Base-by-base conservation (phyloP, 345 rosid species). In the Pistacia integerrima region DNA sequence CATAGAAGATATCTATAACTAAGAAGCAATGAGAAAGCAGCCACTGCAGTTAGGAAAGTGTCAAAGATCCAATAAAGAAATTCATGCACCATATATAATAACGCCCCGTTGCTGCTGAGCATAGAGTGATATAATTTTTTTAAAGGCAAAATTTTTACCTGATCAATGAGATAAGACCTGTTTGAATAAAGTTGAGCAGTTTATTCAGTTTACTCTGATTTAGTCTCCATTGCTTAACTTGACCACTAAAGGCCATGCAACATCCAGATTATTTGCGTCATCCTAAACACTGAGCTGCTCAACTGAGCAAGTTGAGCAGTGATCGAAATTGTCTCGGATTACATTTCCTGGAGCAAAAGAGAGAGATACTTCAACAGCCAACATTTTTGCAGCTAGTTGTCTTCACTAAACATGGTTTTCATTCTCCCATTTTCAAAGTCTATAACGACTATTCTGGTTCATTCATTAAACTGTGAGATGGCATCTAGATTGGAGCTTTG, bases 91-190 rank as follows among this genome's bases (percentile, higher is more conserved):
- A 65, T 25, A 41, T 33, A 46, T 30, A 55, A 17, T 8, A 70
- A 18, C 70, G 63, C 54, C 35, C 54, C 30, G 41, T 25, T 14
- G 11, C 20, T 51, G 30, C n/a, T 51, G 48, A 25, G 33, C 58
- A 52, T 33, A 22, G 44, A 72, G 36, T 20, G 49, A 36, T 16
- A 63, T 35, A 16, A 20, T 65, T 14, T 41, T 13, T 46, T 22
- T 35, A 10, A 25, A 56, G 57, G 12, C 51, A 30, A 48, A 70
- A 4, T 18, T 60, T 76, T 74, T 20, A 66, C 79, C 84, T 62
- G 69, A 75, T 57, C 10, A 69, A 16, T 10, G 36, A 28, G 25
- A 17, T 13, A 52, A 52, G n/a, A 16, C 6, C 49, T 44, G 63
- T 61, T 55, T 56, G 9, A 49, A 49, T 14, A n/a, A 20, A 30